Evolutionary conservation across 805 yeast species (phyloP), one percentile per base, ranked within the genome.

Genomic region (Yamadazyma olivae): DNA sequence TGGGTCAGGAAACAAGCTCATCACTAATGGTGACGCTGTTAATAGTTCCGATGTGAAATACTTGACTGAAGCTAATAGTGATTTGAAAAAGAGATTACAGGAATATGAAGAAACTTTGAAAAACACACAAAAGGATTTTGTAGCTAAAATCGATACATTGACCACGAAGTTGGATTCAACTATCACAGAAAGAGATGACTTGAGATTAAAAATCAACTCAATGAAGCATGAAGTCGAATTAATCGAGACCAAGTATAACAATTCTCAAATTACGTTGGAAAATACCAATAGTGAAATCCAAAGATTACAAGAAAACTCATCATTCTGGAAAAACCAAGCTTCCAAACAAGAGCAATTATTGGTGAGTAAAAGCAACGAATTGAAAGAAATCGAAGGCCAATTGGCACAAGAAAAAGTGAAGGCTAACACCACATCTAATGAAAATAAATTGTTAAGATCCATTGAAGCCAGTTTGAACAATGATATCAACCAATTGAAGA

Each of bases 151-250:
- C 26, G 61, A 67, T 40, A 59, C 66, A n/a, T 61, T 86, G 36
- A 77, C 74, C 44, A 51, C 69, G 3, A 77, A 76, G 51, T 53
- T 81, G 27, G 73, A 67, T 12, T 70, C 80, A 1, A 68, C 76
- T 1, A 61, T 71, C 3, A 71, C 77, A 41, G 91, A 85, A 53
- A 77, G 53, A 38, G 57, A 50, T 6, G 62, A 58, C 35, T 45
- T 67, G 18, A 49, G 53, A 26, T 28, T 42, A 19, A 37, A 35
- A 24, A 34, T 40, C 18, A 35, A 32, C 19, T 29, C 41, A 6
- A 25, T 45, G 40, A 35, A 42, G n/a, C 46, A 45, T 28, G 30
- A 41, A 33, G 36, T 42, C 10, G 57, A 49, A 9, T 41, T 52
- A 8, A 49, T 51, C 8, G 51, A 52, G 18, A 43, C 46, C 5